Percentiles rank a stretch among this genome's conserved stretches.
Evolutionary conservation across 139 green algal genomes (phyloP).

Genomic region (Haematococcus sp.): DNA sequence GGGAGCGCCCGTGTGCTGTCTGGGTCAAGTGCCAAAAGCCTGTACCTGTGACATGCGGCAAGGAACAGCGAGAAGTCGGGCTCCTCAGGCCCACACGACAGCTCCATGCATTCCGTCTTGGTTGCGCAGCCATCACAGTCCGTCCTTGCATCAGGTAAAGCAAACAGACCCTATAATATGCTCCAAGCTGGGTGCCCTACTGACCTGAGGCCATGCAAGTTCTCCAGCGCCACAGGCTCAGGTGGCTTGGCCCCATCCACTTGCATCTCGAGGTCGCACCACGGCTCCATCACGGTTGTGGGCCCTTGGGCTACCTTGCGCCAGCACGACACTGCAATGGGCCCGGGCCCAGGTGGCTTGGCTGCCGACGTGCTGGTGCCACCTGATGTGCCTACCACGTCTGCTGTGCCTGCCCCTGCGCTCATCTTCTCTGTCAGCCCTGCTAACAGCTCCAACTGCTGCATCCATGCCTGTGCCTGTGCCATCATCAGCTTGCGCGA

Average conservation of each 20-base stretch:
- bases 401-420: background rate
- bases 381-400: background rate
- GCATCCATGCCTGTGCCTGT: background rate
- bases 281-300: constrained; percentile 36
- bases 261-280: constrained; percentile 35
- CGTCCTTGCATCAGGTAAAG: too few relatives aligned
- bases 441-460: constrained; percentile 4
- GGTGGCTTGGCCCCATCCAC: constrained; percentile 28
- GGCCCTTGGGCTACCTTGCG: background rate
- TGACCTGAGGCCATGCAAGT: constrained; percentile 2
- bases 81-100: too few relatives aligned
- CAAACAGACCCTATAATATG: background rate
- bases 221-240: constrained; percentile 28
- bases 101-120: too few relatives aligned
- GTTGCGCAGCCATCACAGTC: too few relatives aligned
- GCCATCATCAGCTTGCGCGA: background rate
- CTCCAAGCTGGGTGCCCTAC: too few relatives aligned
- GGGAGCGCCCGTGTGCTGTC: constrained; percentile 15
- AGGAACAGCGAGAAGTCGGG: too few relatives aligned
- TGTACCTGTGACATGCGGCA: constrained; percentile 33
- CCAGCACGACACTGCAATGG: constrained; percentile 3
- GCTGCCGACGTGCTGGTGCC: background rate
- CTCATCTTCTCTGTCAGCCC: constrained; percentile 11
- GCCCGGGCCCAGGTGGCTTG: background rate
- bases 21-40: constrained; percentile 18